Conservation (phyloP, 352 stramenopile species). For the Globisporangium takayamanum region DNA sequence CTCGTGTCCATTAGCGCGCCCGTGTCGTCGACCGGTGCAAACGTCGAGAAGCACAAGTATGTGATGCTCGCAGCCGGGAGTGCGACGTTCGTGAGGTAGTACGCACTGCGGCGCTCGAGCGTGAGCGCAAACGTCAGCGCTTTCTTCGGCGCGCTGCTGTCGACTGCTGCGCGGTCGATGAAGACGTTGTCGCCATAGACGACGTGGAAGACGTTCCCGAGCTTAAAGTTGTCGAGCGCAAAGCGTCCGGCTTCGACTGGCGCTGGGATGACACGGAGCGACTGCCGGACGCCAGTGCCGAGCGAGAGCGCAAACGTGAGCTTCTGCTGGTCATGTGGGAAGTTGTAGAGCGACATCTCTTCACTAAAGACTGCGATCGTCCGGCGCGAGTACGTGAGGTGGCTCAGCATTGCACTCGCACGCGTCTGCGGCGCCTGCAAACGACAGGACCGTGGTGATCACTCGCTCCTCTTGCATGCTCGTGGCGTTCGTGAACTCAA, state of each 20-base stretch:
- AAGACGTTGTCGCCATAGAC: conserved; percentile 27
- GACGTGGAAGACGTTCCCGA: conserved; percentile 27
- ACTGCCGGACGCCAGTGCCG: conserved; percentile 10
- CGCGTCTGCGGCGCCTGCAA: background rate
- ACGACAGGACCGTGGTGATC: conserved; percentile 1
- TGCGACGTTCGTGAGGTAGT: conserved; percentile 33
- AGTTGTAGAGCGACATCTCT: conserved; percentile 30
- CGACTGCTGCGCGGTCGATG: conserved; percentile 16
- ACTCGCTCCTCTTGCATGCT: conserved; percentile 10
- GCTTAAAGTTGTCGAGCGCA: conserved; percentile 26
- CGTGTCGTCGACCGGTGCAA: conserved; percentile 8
- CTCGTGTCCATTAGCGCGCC: conserved; percentile 20
- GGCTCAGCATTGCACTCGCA: background rate
- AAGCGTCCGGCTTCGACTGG: conserved; percentile 16
- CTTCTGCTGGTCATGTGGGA: conserved; percentile 37
- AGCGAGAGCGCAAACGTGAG: conserved; percentile 27
- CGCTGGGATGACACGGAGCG: conserved; percentile 10
- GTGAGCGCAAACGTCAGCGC: conserved; percentile 29
- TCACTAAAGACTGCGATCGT: conserved; percentile 25
- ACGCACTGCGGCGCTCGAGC: conserved; percentile 23
- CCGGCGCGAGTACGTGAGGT: conserved; percentile 21
- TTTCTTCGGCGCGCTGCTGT: conserved; percentile 12
- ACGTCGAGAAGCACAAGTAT: conserved; percentile 33
- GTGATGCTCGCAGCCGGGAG: conserved; percentile 30
- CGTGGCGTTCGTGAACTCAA: conserved; percentile 28